phyloP scores from a whole-genome alignment of 768 basidiomycete genomes.

The Sporobolomyces roseus region DNA sequence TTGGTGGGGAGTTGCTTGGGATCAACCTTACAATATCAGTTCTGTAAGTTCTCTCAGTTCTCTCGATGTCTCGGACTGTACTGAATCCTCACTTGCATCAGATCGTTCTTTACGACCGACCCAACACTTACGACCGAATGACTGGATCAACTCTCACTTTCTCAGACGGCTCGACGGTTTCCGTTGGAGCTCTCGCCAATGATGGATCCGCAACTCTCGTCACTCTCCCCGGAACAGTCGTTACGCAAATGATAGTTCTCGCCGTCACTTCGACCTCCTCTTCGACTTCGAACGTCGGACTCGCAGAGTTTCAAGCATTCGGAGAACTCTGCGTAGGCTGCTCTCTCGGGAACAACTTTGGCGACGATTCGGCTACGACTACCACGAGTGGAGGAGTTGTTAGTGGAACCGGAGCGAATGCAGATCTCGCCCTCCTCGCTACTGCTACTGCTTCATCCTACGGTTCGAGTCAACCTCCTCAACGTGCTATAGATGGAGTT shows the following conservation, averaged over 20 bases:
- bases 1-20: slow-evolving; percentile 23
- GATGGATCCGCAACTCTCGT: slow-evolving; percentile 38
- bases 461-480: slow-evolving; percentile 14
- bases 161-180: slow-evolving; percentile 21
- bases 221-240: slow-evolving; percentile 12
- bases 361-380: slow-evolving; percentile 11
- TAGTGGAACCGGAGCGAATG: neutral
- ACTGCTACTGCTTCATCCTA: slow-evolving; percentile 23
- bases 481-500: slow-evolving; percentile 30
- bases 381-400: neutral
- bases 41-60: neutral
- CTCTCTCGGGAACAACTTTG: slow-evolving; percentile 4
- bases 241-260: slow-evolving; percentile 24
- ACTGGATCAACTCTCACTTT: slow-evolving; percentile 32
- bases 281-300: slow-evolving; percentile 29
- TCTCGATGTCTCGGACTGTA: neutral
- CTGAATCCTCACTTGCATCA: neutral
- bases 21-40: slow-evolving; percentile 12
- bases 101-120: slow-evolving; percentile 38
- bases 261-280: slow-evolving; percentile 17
- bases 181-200: slow-evolving; percentile 35
- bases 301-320: slow-evolving; percentile 33
- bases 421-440: slow-evolving; percentile 31
- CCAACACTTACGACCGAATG: slow-evolving; percentile 30
- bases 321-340: slow-evolving; percentile 2